A percentile compares a stretch with the other conserved stretches of the same genome.
Conservation (phyloP, 495 filamentous ascomycete species). For the Trichoderma orchidacearum region DNA sequence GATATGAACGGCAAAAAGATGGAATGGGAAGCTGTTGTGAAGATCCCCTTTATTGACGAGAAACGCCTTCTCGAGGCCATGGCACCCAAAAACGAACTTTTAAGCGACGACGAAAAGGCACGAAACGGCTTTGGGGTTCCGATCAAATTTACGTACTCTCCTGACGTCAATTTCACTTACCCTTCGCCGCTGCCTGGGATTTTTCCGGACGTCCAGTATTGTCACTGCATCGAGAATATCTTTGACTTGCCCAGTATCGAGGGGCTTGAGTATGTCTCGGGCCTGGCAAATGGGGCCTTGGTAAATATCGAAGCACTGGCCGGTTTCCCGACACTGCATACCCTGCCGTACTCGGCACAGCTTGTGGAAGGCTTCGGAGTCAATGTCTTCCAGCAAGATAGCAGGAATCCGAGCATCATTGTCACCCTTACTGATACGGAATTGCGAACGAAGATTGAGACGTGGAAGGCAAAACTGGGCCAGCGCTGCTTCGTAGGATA, state of each 20-base stretch:
- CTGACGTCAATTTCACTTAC: conserved; percentile 63
- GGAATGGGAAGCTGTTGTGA: conserved; percentile 99
- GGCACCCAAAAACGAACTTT: conserved; percentile 61
- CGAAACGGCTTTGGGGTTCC: conserved; percentile 86
- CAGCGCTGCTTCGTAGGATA: conserved; percentile 85
- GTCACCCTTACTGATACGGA: conserved; percentile 69
- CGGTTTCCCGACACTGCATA: conserved; percentile 83
- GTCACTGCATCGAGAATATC: conserved; percentile 85
- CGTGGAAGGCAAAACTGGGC: conserved; percentile 68
- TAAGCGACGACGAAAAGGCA: conserved; percentile 61
- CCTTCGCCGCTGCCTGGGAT: conserved; percentile 77
- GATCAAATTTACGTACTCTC: conserved; percentile 81
- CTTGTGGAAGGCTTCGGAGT: conserved; percentile 50
- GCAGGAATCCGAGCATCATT: conserved; percentile 92
- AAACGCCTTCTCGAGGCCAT: conserved; percentile 71
- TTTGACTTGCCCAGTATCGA: conserved; percentile 91
- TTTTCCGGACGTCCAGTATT: conserved; percentile 79
- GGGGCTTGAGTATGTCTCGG: conserved; percentile 73
- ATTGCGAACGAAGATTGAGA: conserved; percentile 49
- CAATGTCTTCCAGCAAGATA: conserved; percentile 93
- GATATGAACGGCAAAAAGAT: conserved; percentile 99
- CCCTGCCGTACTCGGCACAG: conserved; percentile 61
- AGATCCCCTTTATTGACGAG: conserved; percentile 98
- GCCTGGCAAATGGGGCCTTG: conserved; percentile 76
- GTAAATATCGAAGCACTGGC: conserved; percentile 70